Conservation (phyloP, 495 filamentous ascomycete species). For the Penicillium subrubescens region DNA sequence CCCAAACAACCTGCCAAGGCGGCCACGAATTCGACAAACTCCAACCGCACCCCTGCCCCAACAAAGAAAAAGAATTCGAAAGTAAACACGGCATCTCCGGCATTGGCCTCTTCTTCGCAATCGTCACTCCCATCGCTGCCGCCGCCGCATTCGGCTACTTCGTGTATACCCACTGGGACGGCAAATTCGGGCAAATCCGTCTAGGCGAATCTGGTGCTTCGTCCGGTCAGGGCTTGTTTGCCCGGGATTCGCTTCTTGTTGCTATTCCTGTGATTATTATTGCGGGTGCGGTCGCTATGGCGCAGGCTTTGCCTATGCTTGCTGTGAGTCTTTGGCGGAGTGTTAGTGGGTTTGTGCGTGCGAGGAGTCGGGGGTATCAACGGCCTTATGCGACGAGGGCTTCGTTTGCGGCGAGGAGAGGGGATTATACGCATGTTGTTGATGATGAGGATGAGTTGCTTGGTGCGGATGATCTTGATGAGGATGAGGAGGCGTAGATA, state of each 20-base stretch:
- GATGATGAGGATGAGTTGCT: constrained; percentile 92
- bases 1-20: constrained; percentile 79
- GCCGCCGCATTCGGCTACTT: constrained; percentile 79
- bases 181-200: constrained; percentile 87
- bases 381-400: constrained; percentile 79
- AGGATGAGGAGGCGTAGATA: constrained; percentile 77
- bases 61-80: constrained; percentile 75
- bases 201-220: constrained; percentile 63
- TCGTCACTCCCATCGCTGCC: constrained; percentile 68
- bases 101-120: constrained; percentile 81
- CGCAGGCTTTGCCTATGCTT: constrained; percentile 73
- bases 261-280: constrained; percentile 77
- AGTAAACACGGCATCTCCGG: constrained; percentile 70
- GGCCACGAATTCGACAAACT: constrained; percentile 71
- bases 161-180: constrained; percentile 81
- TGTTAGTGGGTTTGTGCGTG: constrained; percentile 45
- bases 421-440: constrained; percentile 84
- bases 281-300: constrained; percentile 73
- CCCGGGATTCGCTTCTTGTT: constrained; percentile 67
- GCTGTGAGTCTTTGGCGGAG: constrained; percentile 67
- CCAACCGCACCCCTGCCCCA: constrained; percentile 63
- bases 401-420: constrained; percentile 79
- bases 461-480: constrained; percentile 89
- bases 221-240: constrained; percentile 51
- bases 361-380: constrained; percentile 45